Percentiles rank a stretch among this genome's conserved stretches.
Evolutionary conservation across 2,329 filamentous ascomycete species (phyloP).

Genomic region (Aspergillus pseudoterreus): DNA sequence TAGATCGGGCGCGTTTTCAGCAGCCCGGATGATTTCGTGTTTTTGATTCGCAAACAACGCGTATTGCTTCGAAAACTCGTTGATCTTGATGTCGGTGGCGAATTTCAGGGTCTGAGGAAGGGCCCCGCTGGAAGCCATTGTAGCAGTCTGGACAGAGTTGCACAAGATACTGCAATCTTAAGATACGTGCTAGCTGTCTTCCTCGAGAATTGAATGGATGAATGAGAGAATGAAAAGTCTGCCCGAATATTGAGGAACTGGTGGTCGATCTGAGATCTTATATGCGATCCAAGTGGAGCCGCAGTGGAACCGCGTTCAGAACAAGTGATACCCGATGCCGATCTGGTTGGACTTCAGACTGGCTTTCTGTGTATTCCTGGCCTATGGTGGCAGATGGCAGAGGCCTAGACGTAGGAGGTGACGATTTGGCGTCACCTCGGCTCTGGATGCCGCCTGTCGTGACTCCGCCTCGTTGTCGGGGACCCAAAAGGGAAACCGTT

Average conservation of each 20-base stretch:
- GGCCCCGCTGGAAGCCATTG: constrained; percentile 31
- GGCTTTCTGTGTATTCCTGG: not conserved
- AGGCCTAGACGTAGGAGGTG: too few relatives aligned
- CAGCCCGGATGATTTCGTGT: constrained; percentile 35
- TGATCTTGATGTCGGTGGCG: constrained; percentile 55
- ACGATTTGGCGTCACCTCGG: too few relatives aligned
- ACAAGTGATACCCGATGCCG: constrained; percentile 5
- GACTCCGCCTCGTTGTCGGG: too few relatives aligned
- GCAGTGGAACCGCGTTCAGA: constrained; percentile 3
- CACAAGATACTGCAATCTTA: too few relatives aligned
- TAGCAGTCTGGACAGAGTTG: not conserved
- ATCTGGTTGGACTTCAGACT: not conserved
- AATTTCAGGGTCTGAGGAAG: constrained; percentile 53
- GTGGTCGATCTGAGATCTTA: not conserved
- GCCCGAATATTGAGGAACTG: not conserved
- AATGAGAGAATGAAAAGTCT: not conserved
- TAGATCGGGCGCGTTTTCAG: constrained; percentile 24
- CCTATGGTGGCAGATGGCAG: not conserved
- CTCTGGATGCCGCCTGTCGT: too few relatives aligned
- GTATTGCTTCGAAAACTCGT: constrained; percentile 53
- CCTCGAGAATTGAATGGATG: not conserved
- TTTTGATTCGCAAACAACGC: constrained; percentile 49
- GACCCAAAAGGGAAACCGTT: too few relatives aligned
- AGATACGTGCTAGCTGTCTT: not conserved
- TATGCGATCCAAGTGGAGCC: constrained; percentile 3